Conservation (phyloP, 257 asterid genomes). For the Voacanga thouarsii region DNA sequence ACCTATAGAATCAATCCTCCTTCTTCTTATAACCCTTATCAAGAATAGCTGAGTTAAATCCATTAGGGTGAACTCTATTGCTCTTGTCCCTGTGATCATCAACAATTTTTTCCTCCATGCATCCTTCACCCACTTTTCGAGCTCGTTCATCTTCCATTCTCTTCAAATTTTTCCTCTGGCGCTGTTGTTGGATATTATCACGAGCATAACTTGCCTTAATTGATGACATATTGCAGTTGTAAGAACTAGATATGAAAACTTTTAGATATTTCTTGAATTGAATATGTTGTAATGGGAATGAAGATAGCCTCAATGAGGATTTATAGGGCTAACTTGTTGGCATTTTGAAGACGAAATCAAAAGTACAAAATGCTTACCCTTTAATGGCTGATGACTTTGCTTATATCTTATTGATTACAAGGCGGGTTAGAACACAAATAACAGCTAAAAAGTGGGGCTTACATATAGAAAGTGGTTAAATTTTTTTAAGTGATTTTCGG, state of each 20-base stretch:
- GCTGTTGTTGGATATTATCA: not conserved
- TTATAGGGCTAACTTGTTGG: not conserved
- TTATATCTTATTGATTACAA: not conserved
- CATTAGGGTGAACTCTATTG: conserved; percentile 8
- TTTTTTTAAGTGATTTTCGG: not conserved
- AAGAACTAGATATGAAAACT: not conserved
- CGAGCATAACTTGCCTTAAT: conserved; percentile 2
- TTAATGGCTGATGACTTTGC: conserved; percentile 4
- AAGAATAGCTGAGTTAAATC: not conserved
- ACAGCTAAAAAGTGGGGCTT: not conserved
- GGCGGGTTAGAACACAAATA: conserved; percentile 1
- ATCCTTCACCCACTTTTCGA: not conserved
- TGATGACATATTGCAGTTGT: conserved; percentile 4
- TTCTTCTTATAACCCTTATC: not conserved
- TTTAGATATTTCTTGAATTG: not conserved
- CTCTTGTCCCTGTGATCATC: conserved; percentile 1
- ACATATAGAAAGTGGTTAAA: not conserved
- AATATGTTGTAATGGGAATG: not conserved
- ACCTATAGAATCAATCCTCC: not conserved
- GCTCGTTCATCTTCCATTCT: conserved; percentile 2
- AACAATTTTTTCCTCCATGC: not conserved
- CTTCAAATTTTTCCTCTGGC: conserved; percentile 4
- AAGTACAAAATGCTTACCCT: not conserved
- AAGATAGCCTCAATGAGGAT: not conserved
- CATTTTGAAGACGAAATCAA: not conserved